phyloP scores from a whole-genome alignment of 2,329 filamentous ascomycete species.

The Orbilia brochopaga region DNA sequence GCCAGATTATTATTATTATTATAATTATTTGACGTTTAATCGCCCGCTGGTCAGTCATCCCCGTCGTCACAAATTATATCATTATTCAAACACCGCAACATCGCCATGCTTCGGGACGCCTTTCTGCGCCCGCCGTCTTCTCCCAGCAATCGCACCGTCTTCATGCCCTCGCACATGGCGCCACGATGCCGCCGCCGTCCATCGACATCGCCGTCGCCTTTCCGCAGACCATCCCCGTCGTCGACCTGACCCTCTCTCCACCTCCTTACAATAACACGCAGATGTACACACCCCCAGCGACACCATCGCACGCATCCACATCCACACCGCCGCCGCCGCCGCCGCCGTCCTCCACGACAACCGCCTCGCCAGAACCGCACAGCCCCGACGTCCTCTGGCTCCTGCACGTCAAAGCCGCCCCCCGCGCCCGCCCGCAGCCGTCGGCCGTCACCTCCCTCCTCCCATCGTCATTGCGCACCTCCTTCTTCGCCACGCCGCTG shows the following conservation, averaged over 20 bases:
- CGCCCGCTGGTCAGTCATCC: no score
- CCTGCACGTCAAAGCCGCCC: slow-evolving; percentile 20
- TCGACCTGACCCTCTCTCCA: slow-evolving; percentile 13
- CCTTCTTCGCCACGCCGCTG: slow-evolving; percentile 3
- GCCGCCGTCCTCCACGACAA: neutral
- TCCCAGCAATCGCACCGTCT: no score
- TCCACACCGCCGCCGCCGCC: neutral
- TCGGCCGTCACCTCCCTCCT: slow-evolving; percentile 2
- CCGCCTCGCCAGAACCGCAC: neutral
- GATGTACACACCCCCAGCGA: neutral
- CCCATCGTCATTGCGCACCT: neutral
- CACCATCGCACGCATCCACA: neutral
- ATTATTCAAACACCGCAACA: no score
- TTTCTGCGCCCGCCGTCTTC: no score
- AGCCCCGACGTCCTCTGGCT: slow-evolving; percentile 27
- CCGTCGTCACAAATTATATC: no score
- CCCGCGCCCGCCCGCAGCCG: neutral
- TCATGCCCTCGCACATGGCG: no score
- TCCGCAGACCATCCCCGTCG: no score
- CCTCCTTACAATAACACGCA: slow-evolving; percentile 5
- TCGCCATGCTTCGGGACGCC: no score
- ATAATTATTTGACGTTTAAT: no score
- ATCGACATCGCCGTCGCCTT: no score
- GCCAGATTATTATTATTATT: no score
- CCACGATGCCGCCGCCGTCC: no score